phyloP scores from a whole-genome alignment of 1,139 yeast genomes.

The Yamadazyma friedrichii region DNA sequence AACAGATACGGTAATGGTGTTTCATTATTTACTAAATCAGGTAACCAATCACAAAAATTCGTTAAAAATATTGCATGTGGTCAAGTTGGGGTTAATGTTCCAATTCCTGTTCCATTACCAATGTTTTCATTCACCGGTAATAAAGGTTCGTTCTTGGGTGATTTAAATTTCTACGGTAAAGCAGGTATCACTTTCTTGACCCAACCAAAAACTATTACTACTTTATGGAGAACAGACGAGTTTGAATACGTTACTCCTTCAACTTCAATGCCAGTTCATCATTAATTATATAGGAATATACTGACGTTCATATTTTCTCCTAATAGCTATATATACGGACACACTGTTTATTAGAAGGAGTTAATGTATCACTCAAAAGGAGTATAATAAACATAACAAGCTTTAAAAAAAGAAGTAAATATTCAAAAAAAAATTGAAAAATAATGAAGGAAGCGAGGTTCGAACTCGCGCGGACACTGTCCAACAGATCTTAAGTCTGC shows the following conservation, averaged over 20 bases:
- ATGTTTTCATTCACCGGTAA: constrained; percentile 82
- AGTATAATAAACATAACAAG: no score
- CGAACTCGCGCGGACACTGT: constrained; percentile 73
- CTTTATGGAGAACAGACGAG: constrained; percentile 63
- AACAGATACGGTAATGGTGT: constrained; percentile 77
- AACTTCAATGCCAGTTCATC: constrained; percentile 67
- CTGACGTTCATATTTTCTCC: no score
- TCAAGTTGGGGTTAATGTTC: constrained; percentile 78
- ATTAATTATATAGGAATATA: constrained; percentile 17
- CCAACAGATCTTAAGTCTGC: constrained; percentile 9
- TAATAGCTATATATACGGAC: no score
- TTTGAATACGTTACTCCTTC: constrained; percentile 54
- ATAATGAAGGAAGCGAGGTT: constrained; percentile 78
- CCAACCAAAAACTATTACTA: constrained; percentile 73
- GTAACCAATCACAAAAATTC: constrained; percentile 69
- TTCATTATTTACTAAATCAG: constrained; percentile 68
- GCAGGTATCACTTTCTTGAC: constrained; percentile 72
- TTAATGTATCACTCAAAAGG: no score
- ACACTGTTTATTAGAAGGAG: no score
- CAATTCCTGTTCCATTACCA: constrained; percentile 83
- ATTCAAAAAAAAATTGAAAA: constrained; percentile 20
- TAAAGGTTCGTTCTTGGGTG: constrained; percentile 76
- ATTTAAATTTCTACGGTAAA: constrained; percentile 77
- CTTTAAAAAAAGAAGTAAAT: no score
- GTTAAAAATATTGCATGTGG: constrained; percentile 72